Conservation (phyloP, 1,284 basidiomycete genomes). For the Earliella scabrosa region DNA sequence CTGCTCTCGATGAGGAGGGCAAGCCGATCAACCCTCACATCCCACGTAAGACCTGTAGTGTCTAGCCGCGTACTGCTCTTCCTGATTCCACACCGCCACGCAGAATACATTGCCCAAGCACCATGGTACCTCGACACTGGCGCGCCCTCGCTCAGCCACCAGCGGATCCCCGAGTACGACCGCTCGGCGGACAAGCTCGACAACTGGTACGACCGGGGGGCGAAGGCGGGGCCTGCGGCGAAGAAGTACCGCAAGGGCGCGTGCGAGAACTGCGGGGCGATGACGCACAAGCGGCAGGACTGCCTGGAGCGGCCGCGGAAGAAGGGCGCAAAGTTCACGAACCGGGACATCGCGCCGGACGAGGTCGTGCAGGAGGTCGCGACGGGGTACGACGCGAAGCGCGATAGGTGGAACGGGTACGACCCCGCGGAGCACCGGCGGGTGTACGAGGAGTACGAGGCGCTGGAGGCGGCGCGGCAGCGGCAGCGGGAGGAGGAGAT, state of each 20-base stretch:
- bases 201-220: constrained; percentile 93
- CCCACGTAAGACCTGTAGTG: constrained; percentile 68
- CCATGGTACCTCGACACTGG: constrained; percentile 98
- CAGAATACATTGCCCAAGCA: constrained; percentile 93
- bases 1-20: constrained; percentile 93
- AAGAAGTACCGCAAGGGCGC: constrained; percentile 98
- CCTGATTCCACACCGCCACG: constrained; percentile 1
- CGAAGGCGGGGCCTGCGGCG: constrained; percentile 84
- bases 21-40: constrained; percentile 98
- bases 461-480: constrained; percentile 89
- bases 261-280: constrained; percentile 98
- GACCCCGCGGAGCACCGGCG: constrained; percentile 85
- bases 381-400: constrained; percentile 92
- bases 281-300: constrained; percentile 91
- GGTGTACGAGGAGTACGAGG: constrained; percentile 94
- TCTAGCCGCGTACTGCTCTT: constrained; percentile 11
- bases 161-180: constrained; percentile 80
- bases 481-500: constrained; percentile 95
- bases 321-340: constrained; percentile 94
- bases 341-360: constrained; percentile 89
- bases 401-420: constrained; percentile 99
- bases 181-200: constrained; percentile 74
- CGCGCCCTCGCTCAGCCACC: constrained; percentile 91
- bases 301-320: constrained; percentile 96
- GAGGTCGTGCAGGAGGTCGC: constrained; percentile 85